phyloP scores from a whole-genome alignment of 768 basidiomycete species.

The Hericium coralloides region DNA sequence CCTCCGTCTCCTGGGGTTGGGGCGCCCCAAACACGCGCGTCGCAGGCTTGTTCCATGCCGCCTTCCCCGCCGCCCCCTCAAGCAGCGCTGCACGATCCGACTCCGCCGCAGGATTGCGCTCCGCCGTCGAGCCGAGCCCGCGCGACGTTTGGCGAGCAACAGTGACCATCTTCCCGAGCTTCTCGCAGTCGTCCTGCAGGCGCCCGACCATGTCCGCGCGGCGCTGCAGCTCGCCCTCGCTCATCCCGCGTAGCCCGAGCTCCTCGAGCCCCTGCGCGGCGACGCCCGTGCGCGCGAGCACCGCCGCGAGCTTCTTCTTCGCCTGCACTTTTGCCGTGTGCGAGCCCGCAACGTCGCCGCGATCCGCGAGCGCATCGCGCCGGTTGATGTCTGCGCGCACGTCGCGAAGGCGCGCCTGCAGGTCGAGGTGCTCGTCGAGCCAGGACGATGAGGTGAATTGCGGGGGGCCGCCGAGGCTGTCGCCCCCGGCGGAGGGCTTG shows the following conservation, averaged over 20 bases:
- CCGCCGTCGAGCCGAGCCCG: conserved; percentile 23
- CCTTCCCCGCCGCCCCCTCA: not conserved
- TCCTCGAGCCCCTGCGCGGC: conserved; percentile 62
- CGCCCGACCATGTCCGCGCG: conserved; percentile 84
- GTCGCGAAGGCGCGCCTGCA: conserved; percentile 69
- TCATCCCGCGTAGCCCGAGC: conserved; percentile 63
- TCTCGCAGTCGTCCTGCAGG: conserved; percentile 87
- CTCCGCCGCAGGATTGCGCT: conserved; percentile 36
- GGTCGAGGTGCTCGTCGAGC: conserved; percentile 81
- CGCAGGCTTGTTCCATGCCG: conserved; percentile 28
- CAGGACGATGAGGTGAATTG: conserved; percentile 74
- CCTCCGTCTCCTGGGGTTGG: conserved; percentile 68
- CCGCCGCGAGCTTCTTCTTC: conserved; percentile 74
- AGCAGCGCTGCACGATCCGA: conserved; percentile 62
- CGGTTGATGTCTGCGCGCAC: conserved; percentile 82
- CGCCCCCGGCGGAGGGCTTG: conserved; percentile 21
- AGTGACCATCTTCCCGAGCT: conserved; percentile 78
- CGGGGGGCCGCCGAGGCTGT: conserved; percentile 20
- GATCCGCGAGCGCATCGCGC: conserved; percentile 75
- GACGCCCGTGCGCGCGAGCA: conserved; percentile 62
- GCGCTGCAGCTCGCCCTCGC: conserved; percentile 86
- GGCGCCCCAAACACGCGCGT: conserved; percentile 74
- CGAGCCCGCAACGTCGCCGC: conserved; percentile 63
- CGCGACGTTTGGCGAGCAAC: conserved; percentile 52
- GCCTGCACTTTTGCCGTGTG: conserved; percentile 78